Evolutionary conservation across 306 rosid species (phyloP).

Genomic region (Rosa lucieae): DNA sequence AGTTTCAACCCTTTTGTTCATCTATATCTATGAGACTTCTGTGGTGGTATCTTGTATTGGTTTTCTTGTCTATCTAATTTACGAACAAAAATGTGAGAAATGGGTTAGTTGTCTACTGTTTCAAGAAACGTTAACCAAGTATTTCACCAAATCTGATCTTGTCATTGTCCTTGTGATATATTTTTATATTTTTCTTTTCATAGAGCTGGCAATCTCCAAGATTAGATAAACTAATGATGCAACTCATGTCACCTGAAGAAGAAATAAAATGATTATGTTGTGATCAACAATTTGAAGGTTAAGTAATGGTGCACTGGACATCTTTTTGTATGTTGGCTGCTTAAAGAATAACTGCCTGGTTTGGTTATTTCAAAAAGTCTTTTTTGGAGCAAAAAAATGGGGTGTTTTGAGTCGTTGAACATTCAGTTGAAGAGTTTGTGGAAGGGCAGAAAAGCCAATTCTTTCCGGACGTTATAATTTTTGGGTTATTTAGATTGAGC

Average conservation of each 20-base stretch:
- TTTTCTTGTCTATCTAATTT: not conserved
- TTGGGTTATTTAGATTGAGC: not conserved
- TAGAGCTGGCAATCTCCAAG: not conserved
- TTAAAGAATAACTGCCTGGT: not conserved
- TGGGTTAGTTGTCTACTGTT: not conserved
- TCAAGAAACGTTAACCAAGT: not conserved
- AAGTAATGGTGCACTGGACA: not conserved
- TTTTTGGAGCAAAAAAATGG: not conserved
- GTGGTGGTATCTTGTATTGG: not conserved
- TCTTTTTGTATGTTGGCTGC: not conserved
- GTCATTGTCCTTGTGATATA: not conserved
- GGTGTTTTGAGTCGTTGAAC: not conserved
- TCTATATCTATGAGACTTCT: conserved; percentile 1
- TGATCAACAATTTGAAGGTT: not conserved
- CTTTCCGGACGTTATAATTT: not conserved
- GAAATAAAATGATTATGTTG: not conserved
- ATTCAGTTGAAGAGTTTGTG: not conserved
- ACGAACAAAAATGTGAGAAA: not conserved
- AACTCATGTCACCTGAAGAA: not conserved
- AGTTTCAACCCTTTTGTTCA: not conserved
- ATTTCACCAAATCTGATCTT: not conserved
- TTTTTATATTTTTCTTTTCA: not conserved
- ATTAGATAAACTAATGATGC: not conserved
- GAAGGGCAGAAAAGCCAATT: not conserved
- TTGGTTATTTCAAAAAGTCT: not conserved